Base-by-base conservation (phyloP, 768 basidiomycete species). In the Suillus bovinus region DNA sequence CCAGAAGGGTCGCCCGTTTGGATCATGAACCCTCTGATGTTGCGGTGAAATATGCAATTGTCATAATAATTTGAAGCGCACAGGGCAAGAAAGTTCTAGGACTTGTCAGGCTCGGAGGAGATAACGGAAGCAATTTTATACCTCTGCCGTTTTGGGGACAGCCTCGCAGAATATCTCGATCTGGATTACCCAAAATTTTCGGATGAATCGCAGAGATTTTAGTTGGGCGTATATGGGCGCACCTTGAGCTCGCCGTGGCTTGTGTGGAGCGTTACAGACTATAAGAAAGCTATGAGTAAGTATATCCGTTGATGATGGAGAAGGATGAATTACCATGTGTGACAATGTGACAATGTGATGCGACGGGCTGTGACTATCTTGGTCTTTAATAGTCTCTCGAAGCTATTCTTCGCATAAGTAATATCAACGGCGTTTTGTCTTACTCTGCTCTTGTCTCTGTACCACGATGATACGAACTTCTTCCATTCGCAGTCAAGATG, bases 161-260 rank as follows among this genome's bases (percentile, higher is more conserved):
- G 96, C 89, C 77, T 99, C 97, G 74, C 97, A 99, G 78, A 99
- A 99, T 14, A 99, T 73, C 77, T 99, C 97, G 64, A 99, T 87
- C 95, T 98, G 31, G 54, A 34, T 10, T 34, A 55, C 60, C n/a
- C 54, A 7, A 61, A 42, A 39, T 50, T 20, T 58, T 54, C 41
- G 50, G 60, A 46, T 50, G 38, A 49, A 46, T 11, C 7, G 36
- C 54, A 52, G 16, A 13, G 36, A 14, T 9, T 20, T 59, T 1
- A 14, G 29, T n/a, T 10, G n/a, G 39, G 44, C 34, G 63, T 42
- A 27, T 50, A 61, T 31, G 41, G 20, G 59, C 76, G 54, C 69
- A 93, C 94, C 86, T 98, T 99, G 76, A 99, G 81, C 64, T 99
- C 96, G 20, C 96, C 96, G 69, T 89, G 89, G n/a, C 89, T 85